Evolutionary conservation across 495 filamentous ascomycete genomes (phyloP), one percentile per base, ranked within the genome.

Genomic region (Stereocaulon alpinum): DNA sequence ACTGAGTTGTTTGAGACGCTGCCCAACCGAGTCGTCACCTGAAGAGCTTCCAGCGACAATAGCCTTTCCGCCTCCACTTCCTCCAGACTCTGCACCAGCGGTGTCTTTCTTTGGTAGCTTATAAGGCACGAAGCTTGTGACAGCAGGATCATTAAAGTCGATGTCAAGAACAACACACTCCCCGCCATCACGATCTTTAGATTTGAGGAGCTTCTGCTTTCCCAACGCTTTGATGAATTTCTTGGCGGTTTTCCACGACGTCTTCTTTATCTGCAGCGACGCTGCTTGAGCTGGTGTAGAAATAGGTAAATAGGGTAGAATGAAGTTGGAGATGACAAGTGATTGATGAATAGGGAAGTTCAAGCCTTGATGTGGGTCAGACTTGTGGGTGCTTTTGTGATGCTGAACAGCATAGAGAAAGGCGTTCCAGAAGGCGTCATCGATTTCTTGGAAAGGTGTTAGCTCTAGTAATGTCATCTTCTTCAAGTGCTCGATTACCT

Each of bases 171-270:
- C 79, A 15, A 86, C 76, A 2, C 80, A 81, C 66, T 89, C 86
- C 48, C 81, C 76, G 6, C 85, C 83, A 58, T 76, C 81, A 41
- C 82, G 79, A 34, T 87, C 84, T 66, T 88, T 88, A 37, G 76
- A 78, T 62, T 82, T 86, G 44, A 88, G 68, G 14, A 87, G 67
- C 6, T 74, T 66, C 54, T 81, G 71, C 65, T 87, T 88, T 66
- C 87, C 86, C 10, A 89, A 69, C 37, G 78, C 69, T 67, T 88
- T 88, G 69, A 88, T 82, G 68, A 88, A 88, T 60, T 87, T 88
- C 60, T 82, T 84, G 44, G 83, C 76, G 56, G 82, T 88, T 70
- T 88, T 89, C 79, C 84, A 86, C 68, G 79, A 85, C 6, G 85
- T 85, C 70, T 86, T 88, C 72, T 88, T 89, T 67, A 89, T 84